Percentiles rank a stretch among this genome's conserved stretches.
Conservation (phyloP, 2,329 filamentous ascomycete species). For the Cercospora sesami region DNA sequence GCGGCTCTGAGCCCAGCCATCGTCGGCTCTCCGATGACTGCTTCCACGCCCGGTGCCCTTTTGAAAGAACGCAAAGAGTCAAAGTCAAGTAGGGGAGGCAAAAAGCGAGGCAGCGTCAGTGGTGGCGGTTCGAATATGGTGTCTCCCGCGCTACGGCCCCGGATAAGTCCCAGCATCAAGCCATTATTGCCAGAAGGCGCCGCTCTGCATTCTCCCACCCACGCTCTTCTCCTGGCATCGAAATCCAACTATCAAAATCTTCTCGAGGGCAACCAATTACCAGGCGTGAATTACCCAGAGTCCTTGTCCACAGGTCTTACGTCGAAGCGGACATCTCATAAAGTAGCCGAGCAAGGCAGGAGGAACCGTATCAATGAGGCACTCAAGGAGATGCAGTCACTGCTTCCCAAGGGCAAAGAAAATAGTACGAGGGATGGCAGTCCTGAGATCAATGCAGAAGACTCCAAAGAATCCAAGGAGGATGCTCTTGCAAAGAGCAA, state of each 20-base stretch:
- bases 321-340: slow-evolving; percentile 95
- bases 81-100: slow-evolving; percentile 50
- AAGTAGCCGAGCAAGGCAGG: slow-evolving; percentile 94
- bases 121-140: slow-evolving; percentile 67
- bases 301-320: slow-evolving; percentile 90
- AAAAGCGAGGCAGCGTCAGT: slow-evolving; percentile 65
- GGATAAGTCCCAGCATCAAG: slow-evolving; percentile 92
- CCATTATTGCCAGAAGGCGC: slow-evolving; percentile 72
- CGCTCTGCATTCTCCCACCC: slow-evolving; percentile 57
- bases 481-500: slow-evolving; percentile 52
- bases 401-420: slow-evolving; percentile 62
- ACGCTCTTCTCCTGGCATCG: slow-evolving; percentile 76
- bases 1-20: slow-evolving; percentile 54
- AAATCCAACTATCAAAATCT: slow-evolving; percentile 99
- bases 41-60: slow-evolving; percentile 41
- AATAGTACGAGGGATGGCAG: slow-evolving; percentile 42
- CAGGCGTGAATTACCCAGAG: slow-evolving; percentile 69
- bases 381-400: slow-evolving; percentile 81
- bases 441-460: slow-evolving; percentile 48
- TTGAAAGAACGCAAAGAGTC: slow-evolving; percentile 38
- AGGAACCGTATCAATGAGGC: slow-evolving; percentile 94
- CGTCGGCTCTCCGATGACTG: slow-evolving; percentile 50
- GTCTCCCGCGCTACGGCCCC: slow-evolving; percentile 82
- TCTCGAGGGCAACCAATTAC: slow-evolving; percentile 82
- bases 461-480: slow-evolving; percentile 39